Evolutionary conservation across 2,329 filamentous ascomycete genomes (phyloP), one percentile per base, ranked within the genome.

Genomic region (Apiospora kogelbergensis): DNA sequence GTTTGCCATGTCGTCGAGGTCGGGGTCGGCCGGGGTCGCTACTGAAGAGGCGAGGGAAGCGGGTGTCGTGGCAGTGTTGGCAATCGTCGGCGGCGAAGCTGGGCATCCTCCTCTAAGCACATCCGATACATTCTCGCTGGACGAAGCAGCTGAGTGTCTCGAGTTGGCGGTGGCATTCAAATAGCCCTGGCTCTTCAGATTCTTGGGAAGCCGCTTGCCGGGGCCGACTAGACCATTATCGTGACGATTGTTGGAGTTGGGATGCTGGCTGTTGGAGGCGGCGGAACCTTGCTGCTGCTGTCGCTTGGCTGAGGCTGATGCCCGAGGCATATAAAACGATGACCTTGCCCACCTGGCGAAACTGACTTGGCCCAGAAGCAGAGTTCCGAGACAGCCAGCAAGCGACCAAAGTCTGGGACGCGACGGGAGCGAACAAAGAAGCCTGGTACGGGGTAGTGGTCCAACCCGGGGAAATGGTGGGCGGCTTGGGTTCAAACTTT

Each of bases 171-270:
- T 76, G 70, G 74, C 71, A 71, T 71, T 75, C 76, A 82, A 75
- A 71, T 81, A 81, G 73, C 77, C 78, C 75, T 83, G 82, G 77
- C 81, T 84, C 80, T 85, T 88, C 72, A 79, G 78, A 17, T 66
- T 44, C 74, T 78, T 81, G 68, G 76, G 72, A 69, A 80, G 74
- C 74, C 90, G 90, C 85, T 90, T 93, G 74, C 91, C 91, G 67
- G 92, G 89, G 77, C 90, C 90, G 86, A 94, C 91, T 80, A 94
- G 86, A 78, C 93, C 94, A 91, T 93, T 94, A 83, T 97, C 94
- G 83, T 97, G 92, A 81, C 92, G 90, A 77, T 86, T 89, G 82
- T 91, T 91, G 84, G 90, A 87, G 83, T 85, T 91, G 72, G 85
- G 84, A 82, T 84, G 85, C 67, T 46, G 44, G 41, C 41, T 44